Percentiles rank a stretch among this genome's conserved stretches.
phyloP scores from a whole-genome alignment of 2,329 filamentous ascomycete species.

The Ceratocystis harringtonii region DNA sequence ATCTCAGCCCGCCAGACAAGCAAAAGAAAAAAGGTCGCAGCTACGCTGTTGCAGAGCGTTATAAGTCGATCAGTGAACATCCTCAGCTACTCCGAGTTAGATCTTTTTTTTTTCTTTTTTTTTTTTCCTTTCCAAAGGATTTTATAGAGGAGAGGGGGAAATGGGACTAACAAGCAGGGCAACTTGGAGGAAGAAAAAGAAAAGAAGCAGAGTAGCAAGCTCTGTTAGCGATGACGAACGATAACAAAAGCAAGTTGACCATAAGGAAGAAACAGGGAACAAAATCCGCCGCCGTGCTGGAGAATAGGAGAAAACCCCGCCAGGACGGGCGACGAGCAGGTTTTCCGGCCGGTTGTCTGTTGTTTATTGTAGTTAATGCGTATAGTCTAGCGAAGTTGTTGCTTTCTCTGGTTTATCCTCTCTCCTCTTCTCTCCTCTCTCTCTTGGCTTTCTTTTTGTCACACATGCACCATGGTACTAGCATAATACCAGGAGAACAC shows the following conservation, averaged over 20 bases:
- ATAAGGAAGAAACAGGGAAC: slow-evolving; percentile 2
- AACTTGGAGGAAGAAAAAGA: not conserved
- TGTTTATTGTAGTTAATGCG: not conserved
- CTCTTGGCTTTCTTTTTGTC: not conserved
- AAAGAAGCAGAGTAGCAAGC: not conserved
- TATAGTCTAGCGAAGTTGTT: not conserved
- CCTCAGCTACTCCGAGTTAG: not conserved
- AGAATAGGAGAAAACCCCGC: not conserved
- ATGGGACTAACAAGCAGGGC: not conserved
- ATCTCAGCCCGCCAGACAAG: not conserved
- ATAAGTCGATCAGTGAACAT: not conserved
- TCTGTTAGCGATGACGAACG: not conserved
- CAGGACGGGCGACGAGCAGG: not conserved
- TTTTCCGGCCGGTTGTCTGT: not conserved
- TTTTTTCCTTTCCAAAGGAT: not conserved
- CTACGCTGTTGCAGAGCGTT: not conserved
- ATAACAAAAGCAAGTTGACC: not conserved
- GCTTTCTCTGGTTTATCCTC: not conserved
- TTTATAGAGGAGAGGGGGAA: not conserved
- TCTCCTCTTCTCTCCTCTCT: not conserved
- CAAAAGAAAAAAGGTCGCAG: not conserved
- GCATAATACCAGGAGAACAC: too few relatives aligned
- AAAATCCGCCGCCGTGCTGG: not conserved
- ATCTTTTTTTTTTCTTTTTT: not conserved
- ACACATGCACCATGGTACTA: too few relatives aligned